A percentile compares a stretch with the other conserved stretches of the same genome.
Evolutionary conservation across 2,329 filamentous ascomycete genomes (phyloP).

Genomic region (Chalaropsis thielavioides): DNA sequence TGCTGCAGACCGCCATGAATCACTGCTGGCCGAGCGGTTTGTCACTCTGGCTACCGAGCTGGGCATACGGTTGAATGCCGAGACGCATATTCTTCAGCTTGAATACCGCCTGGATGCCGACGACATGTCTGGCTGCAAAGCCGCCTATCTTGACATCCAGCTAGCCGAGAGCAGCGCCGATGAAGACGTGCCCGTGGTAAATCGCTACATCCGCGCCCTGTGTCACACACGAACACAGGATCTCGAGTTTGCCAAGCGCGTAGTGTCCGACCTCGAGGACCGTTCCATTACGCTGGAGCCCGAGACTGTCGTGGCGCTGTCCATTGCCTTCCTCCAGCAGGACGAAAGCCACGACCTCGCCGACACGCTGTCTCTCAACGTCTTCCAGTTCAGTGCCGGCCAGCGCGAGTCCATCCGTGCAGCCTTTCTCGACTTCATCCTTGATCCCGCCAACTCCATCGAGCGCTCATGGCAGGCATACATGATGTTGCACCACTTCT

Average conservation of each 20-base stretch:
- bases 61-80: constrained; percentile 50
- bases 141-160: constrained; percentile 49
- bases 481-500: constrained; percentile 50
- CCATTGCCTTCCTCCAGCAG: constrained; percentile 55
- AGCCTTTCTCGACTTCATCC: constrained; percentile 52
- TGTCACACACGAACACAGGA: constrained; percentile 46
- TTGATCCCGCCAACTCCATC: constrained; percentile 47
- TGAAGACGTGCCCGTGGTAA: constrained; percentile 49
- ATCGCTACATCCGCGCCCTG: constrained; percentile 56
- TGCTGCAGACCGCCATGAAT: constrained; percentile 54
- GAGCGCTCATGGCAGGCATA: constrained; percentile 51
- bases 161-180: constrained; percentile 35
- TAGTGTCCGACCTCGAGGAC: constrained; percentile 59
- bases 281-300: constrained; percentile 55
- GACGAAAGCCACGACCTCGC: constrained; percentile 68
- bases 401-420: constrained; percentile 54
- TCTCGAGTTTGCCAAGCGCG: constrained; percentile 56
- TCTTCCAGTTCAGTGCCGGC: constrained; percentile 51
- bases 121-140: constrained; percentile 55
- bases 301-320: constrained; percentile 59
- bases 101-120: constrained; percentile 58
- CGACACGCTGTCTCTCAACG: constrained; percentile 65
- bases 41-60: constrained; percentile 50
- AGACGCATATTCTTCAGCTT: constrained; percentile 61
- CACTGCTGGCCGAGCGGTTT: constrained; percentile 59